Percentiles rank a stretch among this genome's conserved stretches.
phyloP scores from a whole-genome alignment of 805 yeast genomes.

The Kodamaea jinghongensis region DNA sequence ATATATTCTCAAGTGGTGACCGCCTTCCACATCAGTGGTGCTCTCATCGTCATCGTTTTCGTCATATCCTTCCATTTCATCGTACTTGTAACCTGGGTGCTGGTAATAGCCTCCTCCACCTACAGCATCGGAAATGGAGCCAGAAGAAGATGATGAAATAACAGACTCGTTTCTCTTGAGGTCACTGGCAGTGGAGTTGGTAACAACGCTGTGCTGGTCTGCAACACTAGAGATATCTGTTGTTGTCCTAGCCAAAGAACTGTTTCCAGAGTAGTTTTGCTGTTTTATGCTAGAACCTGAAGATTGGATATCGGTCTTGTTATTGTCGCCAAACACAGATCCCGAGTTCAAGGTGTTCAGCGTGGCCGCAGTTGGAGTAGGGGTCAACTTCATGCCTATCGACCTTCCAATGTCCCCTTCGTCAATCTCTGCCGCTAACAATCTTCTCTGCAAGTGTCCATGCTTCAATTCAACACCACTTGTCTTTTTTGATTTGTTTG shows the following conservation, averaged over 20 bases:
- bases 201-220: conserved; percentile 19
- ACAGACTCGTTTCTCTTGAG: conserved; percentile 20
- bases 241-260: conserved; percentile 31
- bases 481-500: conserved; percentile 24
- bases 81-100: conserved; percentile 37
- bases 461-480: conserved; percentile 57
- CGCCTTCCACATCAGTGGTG: conserved; percentile 13
- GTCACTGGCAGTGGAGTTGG: conserved; percentile 14
- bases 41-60: conserved; percentile 14
- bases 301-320: conserved; percentile 8
- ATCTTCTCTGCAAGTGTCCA: conserved; percentile 60
- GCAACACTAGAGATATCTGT: conserved; percentile 24
- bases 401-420: conserved; percentile 45
- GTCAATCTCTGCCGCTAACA: conserved; percentile 74
- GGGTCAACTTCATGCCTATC: conserved; percentile 9
- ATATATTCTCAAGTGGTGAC: background rate
- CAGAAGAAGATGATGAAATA: conserved; percentile 25
- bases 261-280: conserved; percentile 18
- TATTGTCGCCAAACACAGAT: background rate
- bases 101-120: conserved; percentile 35
- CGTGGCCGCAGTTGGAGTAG: conserved; percentile 4
- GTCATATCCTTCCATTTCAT: conserved; percentile 18
- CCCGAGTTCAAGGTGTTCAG: conserved; percentile 6
- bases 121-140: conserved; percentile 25
- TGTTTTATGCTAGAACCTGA: conserved; percentile 16